Conservation (phyloP, 345 rosid species). For the Arabidopsis suecica region DNA sequence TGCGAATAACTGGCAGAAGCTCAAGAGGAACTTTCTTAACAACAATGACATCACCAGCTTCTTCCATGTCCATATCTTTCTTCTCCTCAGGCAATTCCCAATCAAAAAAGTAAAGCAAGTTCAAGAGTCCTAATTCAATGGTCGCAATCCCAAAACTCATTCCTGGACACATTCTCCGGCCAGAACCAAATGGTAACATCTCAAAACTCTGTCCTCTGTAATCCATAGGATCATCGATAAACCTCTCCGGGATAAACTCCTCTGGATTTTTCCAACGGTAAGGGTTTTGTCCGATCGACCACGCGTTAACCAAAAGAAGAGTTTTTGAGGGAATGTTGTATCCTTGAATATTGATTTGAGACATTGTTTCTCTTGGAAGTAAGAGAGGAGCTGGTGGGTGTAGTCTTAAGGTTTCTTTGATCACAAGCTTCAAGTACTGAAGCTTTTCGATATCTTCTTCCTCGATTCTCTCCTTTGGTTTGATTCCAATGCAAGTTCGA, state of each 20-base stretch:
- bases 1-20: background rate
- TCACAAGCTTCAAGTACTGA: conserved; percentile 54
- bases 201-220: conserved; percentile 3
- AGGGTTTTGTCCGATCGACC: conserved; percentile 15
- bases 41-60: conserved; percentile 13
- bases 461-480: conserved; percentile 19
- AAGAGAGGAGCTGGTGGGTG: conserved; percentile 56
- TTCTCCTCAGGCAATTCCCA: conserved; percentile 17
- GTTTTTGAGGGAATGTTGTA: conserved; percentile 11
- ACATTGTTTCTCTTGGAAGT: conserved; percentile 59
- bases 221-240: background rate
- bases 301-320: background rate
- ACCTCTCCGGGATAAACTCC: conserved; percentile 5
- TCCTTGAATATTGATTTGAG: conserved; percentile 38
- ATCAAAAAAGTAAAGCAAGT: conserved; percentile 1
- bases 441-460: conserved; percentile 53
- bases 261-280: conserved; percentile 10
- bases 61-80: conserved; percentile 27
- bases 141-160: background rate
- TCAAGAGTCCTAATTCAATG: background rate
- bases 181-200: conserved; percentile 9
- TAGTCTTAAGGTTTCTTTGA: conserved; percentile 44
- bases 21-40: conserved; percentile 35
- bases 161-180: conserved; percentile 8
- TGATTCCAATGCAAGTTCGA: conserved; percentile 25